Conservation (phyloP, 2,329 filamentous ascomycete species). For the Arthrinium puccinioides region DNA sequence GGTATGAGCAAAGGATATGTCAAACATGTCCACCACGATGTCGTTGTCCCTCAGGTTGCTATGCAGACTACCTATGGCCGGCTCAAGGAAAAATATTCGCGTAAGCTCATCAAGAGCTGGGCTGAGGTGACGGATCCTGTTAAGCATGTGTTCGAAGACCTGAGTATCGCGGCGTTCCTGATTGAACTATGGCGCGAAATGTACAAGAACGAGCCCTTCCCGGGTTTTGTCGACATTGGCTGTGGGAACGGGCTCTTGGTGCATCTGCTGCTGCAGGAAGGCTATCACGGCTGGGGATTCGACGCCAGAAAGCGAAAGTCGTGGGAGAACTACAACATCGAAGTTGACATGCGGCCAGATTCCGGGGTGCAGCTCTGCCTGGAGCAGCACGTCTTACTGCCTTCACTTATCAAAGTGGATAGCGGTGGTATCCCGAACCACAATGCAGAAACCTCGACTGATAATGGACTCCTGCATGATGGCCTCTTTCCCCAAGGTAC, state of each 20-base stretch:
- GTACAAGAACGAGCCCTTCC: slow-evolving; percentile 59
- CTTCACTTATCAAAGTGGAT: slow-evolving; percentile 27
- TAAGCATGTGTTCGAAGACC: slow-evolving; percentile 94
- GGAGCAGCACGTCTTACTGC: slow-evolving; percentile 41
- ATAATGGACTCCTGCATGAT: slow-evolving; percentile 31
- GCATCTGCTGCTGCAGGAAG: slow-evolving; percentile 72
- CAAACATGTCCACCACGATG: slow-evolving; percentile 79
- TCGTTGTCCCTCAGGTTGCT: slow-evolving; percentile 65
- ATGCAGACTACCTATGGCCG: slow-evolving; percentile 78
- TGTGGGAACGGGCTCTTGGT: slow-evolving; percentile 92
- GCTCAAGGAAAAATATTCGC: slow-evolving; percentile 75
- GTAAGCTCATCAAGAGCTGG: slow-evolving; percentile 66
- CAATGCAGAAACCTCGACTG: slow-evolving; percentile 9
- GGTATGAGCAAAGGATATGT: slow-evolving; percentile 60
- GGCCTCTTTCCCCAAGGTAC: slow-evolving; percentile 68
- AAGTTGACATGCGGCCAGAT: slow-evolving; percentile 10
- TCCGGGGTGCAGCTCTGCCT: slow-evolving; percentile 24
- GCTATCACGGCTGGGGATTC: slow-evolving; percentile 82
- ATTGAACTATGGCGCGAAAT: slow-evolving; percentile 87
- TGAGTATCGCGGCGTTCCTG: slow-evolving; percentile 84
- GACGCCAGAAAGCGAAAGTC: slow-evolving; percentile 82
- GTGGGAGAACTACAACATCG: slow-evolving; percentile 63
- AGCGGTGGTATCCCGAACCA: slow-evolving; percentile 7
- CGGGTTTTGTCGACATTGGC: slow-evolving; percentile 91
- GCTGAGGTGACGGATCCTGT: slow-evolving; percentile 77